phyloP scores from a whole-genome alignment of 306 rosid genomes.

The Prunus kanzakura region DNA sequence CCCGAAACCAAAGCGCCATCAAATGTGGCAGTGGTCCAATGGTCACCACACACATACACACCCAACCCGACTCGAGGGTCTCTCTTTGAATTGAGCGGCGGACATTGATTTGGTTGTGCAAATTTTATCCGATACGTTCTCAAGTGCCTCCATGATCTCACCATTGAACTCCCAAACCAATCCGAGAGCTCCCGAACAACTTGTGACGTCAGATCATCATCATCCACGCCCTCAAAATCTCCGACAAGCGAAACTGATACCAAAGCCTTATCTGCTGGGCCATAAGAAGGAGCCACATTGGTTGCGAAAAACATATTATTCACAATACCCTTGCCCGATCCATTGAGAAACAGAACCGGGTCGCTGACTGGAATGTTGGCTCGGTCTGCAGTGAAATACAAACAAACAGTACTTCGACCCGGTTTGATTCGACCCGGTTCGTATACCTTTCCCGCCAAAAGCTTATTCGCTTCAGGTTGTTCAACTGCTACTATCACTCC shows the following conservation, averaged over 20 bases:
- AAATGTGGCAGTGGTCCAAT: slow-evolving; percentile 72
- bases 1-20: slow-evolving; percentile 93
- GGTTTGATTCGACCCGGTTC: slow-evolving; percentile 36
- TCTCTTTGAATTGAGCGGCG: slow-evolving; percentile 55
- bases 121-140: slow-evolving; percentile 65
- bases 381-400: slow-evolving; percentile 53
- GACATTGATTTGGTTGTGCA: slow-evolving; percentile 85
- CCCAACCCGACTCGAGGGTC: slow-evolving; percentile 52
- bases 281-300: slow-evolving; percentile 74
- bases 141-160: slow-evolving; percentile 58
- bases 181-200: slow-evolving; percentile 51
- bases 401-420: slow-evolving; percentile 68
- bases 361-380: slow-evolving; percentile 45
- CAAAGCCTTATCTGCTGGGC: slow-evolving; percentile 56
- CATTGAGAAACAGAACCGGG: slow-evolving; percentile 64
- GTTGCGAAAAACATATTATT: slow-evolving; percentile 92
- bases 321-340: slow-evolving; percentile 80
- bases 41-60: slow-evolving; percentile 73
- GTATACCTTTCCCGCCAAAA: slow-evolving; percentile 35
- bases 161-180: slow-evolving; percentile 61
- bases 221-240: slow-evolving; percentile 31
- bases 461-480: slow-evolving; percentile 47
- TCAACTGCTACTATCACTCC: slow-evolving; percentile 82
- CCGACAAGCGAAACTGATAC: slow-evolving; percentile 71
- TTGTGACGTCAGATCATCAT: slow-evolving; percentile 44